Evolutionary conservation across 73 alveolate species (phyloP).

Genomic region (Loxodes magnus): DNA sequence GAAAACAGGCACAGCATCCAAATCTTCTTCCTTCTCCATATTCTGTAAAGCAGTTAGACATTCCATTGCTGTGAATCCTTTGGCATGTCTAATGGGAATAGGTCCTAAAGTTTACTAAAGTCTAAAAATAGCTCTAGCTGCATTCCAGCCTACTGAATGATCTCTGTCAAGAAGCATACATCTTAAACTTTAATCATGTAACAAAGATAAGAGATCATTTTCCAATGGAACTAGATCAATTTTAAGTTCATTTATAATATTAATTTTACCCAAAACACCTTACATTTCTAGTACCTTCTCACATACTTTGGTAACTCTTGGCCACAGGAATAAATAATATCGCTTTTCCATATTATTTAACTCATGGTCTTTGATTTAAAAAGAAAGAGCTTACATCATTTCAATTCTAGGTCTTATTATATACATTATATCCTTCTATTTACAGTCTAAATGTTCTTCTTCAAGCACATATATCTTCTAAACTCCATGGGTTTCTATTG

Average conservation of each 20-base stretch:
- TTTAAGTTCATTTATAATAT: slow-evolving; percentile 19
- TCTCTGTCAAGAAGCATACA: slow-evolving; percentile 36
- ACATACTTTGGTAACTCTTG: slow-evolving; percentile 9
- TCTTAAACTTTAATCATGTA: slow-evolving; percentile 33
- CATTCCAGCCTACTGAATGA: slow-evolving; percentile 26
- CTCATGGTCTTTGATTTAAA: not conserved
- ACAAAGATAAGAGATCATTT: slow-evolving; percentile 41
- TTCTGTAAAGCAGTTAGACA: slow-evolving; percentile 6
- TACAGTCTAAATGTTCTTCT: not conserved
- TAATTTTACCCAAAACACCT: slow-evolving; percentile 1
- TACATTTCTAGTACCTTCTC: slow-evolving; percentile 2
- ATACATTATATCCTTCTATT: slow-evolving; percentile 4
- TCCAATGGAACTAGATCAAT: slow-evolving; percentile 51
- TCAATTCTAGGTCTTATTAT: slow-evolving; percentile 8
- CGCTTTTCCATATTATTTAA: not conserved
- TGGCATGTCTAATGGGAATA: slow-evolving; percentile 25
- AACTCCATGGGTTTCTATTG: slow-evolving; percentile 8
- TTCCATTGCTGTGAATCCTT: slow-evolving; percentile 22
- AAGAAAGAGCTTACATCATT: slow-evolving; percentile 7
- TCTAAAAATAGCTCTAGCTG: slow-evolving; percentile 34
- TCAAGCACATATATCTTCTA: not conserved
- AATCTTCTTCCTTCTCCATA: slow-evolving; percentile 13
- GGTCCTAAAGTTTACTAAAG: slow-evolving; percentile 33
- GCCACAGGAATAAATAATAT: slow-evolving; percentile 8
- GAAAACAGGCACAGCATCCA: too few relatives aligned